These are phyloP conservation scores for Elaeagnus macrophylla DNA, from an alignment of 306 rosid genomes.

Conservation along the genomic window DNA sequence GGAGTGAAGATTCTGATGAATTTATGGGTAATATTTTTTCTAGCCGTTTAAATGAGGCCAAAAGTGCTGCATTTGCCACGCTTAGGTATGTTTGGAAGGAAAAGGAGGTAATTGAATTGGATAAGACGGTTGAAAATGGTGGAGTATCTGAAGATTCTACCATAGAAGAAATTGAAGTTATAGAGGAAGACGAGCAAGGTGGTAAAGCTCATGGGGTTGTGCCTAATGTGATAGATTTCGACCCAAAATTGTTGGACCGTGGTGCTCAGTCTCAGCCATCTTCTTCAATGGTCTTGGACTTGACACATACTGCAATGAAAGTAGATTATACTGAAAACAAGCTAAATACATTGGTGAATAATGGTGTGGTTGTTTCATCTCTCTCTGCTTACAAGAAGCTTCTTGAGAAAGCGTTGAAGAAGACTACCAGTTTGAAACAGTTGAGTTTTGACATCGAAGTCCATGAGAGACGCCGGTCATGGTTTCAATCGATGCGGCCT, in stretches of 20 bases:
- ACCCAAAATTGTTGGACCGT: conserved; percentile 19
- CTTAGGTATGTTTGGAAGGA: conserved; percentile 11
- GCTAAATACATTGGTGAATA: conserved; percentile 29
- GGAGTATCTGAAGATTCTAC: conserved; percentile 44
- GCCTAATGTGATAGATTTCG: conserved; percentile 27
- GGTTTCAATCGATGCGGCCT: conserved; percentile 30
- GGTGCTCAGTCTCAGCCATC: conserved; percentile 27
- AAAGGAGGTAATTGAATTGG: conserved; percentile 50
- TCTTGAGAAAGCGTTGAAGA: conserved; percentile 33
- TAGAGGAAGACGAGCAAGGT: conserved; percentile 31
- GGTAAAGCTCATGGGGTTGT: conserved; percentile 29
- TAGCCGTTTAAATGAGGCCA: conserved; percentile 19
- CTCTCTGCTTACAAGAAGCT: conserved; percentile 54
- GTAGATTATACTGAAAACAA: conserved; percentile 31
- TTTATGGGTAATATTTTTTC: conserved; percentile 32
- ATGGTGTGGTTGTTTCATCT: conserved; percentile 17
- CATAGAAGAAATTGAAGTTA: conserved; percentile 35
- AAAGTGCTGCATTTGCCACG: conserved; percentile 26
- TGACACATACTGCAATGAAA: conserved; percentile 32
- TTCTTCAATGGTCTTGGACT: conserved; percentile 36
- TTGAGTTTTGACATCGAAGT: conserved; percentile 45
- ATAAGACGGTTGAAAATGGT: conserved; percentile 23
- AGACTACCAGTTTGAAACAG: conserved; percentile 18
- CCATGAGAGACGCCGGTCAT: conserved; percentile 36
- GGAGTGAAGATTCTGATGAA: conserved; percentile 9